Evolutionary conservation across 768 basidiomycete genomes (phyloP).

Genomic region (Stropharia rugosoannulata): DNA sequence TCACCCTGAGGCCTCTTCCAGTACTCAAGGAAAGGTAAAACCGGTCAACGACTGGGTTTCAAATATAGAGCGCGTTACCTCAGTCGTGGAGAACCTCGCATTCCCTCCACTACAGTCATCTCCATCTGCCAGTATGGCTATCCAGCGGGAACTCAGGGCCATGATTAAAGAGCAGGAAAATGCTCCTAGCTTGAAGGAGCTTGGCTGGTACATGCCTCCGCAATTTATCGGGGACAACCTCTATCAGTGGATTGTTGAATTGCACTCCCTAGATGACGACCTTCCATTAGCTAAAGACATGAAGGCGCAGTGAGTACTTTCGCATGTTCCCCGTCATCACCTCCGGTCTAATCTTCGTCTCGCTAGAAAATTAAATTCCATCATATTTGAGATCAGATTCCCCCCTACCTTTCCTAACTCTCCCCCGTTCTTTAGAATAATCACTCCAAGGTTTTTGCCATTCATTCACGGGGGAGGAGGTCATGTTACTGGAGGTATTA

Average conservation of each 20-base stretch:
- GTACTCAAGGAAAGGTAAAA: conserved; percentile 20
- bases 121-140: conserved; percentile 50
- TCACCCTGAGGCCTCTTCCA: conserved; percentile 11
- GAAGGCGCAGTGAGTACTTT: conserved; percentile 39
- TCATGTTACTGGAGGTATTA: conserved; percentile 58
- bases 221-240: conserved; percentile 67
- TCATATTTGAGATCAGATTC: conserved; percentile 75
- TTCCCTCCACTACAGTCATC: conserved; percentile 62
- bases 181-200: conserved; percentile 42
- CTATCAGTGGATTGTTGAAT: conserved; percentile 73
- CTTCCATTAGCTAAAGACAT: conserved; percentile 65
- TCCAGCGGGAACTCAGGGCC: conserved; percentile 59
- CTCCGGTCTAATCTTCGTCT: neutral
- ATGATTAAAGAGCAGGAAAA: conserved; percentile 61
- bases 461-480: conserved; percentile 73
- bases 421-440: conserved; percentile 76
- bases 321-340: neutral
- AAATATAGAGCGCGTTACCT: conserved; percentile 46
- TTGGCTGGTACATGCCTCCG: conserved; percentile 74
- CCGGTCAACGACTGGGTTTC: conserved; percentile 54
- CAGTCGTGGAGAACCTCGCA: conserved; percentile 44
- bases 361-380: conserved; percentile 53
- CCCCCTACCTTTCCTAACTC: conserved; percentile 63
- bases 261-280: conserved; percentile 65
- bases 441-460: conserved; percentile 70